These are phyloP conservation scores for Polyporus tsugae DNA, from an alignment of 1,284 basidiomycete genomes.

Conservation along the genomic window DNA sequence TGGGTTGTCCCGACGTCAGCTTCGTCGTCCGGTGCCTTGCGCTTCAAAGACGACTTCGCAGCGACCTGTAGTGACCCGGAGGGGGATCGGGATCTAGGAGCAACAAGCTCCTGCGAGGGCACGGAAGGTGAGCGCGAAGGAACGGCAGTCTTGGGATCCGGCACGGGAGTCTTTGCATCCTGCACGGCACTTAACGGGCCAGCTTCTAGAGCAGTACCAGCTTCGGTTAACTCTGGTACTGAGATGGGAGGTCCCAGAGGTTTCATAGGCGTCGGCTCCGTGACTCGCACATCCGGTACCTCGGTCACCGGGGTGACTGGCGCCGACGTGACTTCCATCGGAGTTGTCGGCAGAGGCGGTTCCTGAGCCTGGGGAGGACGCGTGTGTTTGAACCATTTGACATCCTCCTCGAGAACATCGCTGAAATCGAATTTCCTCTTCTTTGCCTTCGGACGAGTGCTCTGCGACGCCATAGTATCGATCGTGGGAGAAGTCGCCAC, in stretches of 20 bases:
- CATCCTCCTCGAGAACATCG: slow-evolving; percentile 32
- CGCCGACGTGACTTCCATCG: neutral
- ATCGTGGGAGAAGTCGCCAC: neutral
- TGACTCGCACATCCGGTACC: neutral
- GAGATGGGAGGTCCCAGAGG: neutral
- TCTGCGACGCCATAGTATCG: slow-evolving; percentile 1
- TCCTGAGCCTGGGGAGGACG: slow-evolving; percentile 12
- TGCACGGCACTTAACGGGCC: neutral
- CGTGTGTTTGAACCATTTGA: slow-evolving; percentile 31
- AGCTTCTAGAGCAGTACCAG: neutral
- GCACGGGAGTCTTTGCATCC: neutral
- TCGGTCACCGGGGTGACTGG: neutral
- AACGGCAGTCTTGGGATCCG: neutral
- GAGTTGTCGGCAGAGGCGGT: neutral
- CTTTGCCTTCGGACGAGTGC: slow-evolving; percentile 19
- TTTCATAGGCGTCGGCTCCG: neutral
- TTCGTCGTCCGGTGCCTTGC: slow-evolving; percentile 13
- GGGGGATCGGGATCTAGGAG: neutral
- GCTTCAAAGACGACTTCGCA: slow-evolving; percentile 4
- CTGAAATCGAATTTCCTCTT: slow-evolving; percentile 21
- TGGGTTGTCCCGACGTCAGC: neutral
- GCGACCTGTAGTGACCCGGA: neutral
- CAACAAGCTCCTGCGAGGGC: neutral
- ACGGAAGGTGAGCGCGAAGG: slow-evolving; percentile 8
- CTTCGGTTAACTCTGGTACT: neutral